Base-by-base conservation (phyloP, 202 grass and related monocot genomes). In the Cymbopogon flexuosus region DNA sequence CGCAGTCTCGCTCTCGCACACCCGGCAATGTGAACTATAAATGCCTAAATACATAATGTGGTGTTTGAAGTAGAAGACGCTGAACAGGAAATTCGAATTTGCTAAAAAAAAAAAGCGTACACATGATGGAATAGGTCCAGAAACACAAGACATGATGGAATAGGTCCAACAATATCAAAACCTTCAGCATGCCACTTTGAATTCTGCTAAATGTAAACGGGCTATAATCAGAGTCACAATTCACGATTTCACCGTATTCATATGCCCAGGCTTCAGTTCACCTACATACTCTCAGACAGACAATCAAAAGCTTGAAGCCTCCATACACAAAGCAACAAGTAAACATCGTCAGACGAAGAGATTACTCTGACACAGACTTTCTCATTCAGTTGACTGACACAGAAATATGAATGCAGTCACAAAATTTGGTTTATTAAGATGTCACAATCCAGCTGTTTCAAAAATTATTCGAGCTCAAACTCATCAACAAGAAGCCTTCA, bases 401-500 rank as follows among this genome's bases (percentile, higher is more conserved):
- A 56, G 3, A 62, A 23, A 51, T 16, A 9, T 35, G 11, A 36
- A 83, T 5, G 68, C 3, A 35, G 27, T 10, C 51, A 51, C 54
- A 78, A 63, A 84, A 30, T 60, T 73, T 78, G 23, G 51, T 75
- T 86, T 83, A 79, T 85, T 89, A 46, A 64, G 62, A 14, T 70
- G 5, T 58, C 58, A 68, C 31, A 68, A 5, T 47, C 10, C 3
- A 33, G 5, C 54, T 79, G 83, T 86, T 75, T 57, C 34, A 86
- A 68, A 52, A 74, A 83, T 86, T 89, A 86, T 86, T 89, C 24
- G n/a, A 68, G 74, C 34, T 56, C 68, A 72, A 74, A 42, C 68
- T 68, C 79, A 15, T 51, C 31, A 72, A 65, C 40, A 47, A 4
- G 13, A 78, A 68, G 60, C 35, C 57, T 19, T 9, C 31, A 1